Evolutionary conservation across 2,329 filamentous ascomycete species (phyloP).

Genomic region (Whalleya microplaca): DNA sequence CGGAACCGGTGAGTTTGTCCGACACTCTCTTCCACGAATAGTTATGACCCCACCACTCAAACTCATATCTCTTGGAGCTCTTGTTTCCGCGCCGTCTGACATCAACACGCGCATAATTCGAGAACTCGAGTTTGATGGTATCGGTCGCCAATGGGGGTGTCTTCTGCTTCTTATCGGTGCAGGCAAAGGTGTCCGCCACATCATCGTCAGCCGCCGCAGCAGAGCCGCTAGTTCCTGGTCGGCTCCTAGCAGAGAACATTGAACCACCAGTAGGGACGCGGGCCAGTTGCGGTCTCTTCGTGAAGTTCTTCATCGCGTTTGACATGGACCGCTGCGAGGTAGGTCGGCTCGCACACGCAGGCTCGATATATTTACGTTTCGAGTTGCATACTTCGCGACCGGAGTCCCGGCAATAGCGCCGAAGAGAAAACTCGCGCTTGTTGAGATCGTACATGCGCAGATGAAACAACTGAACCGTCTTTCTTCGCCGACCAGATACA

Average conservation of each 20-base stretch:
- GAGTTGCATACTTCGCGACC: constrained; percentile 91
- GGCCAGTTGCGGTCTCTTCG: constrained; percentile 40
- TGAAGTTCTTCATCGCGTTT: constrained; percentile 52
- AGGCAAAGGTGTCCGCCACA: constrained; percentile 31
- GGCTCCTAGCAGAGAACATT: constrained; percentile 34
- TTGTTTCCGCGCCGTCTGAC: constrained; percentile 71
- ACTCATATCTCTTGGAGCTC: constrained; percentile 78
- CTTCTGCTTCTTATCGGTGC: constrained; percentile 36
- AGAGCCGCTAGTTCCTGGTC: constrained; percentile 44
- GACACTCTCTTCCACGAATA: constrained; percentile 83
- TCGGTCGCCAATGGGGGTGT: constrained; percentile 64
- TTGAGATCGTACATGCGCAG: constrained; percentile 91
- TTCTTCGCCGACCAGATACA: constrained; percentile 65
- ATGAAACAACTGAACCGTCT: constrained; percentile 82
- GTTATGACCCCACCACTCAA: constrained; percentile 87
- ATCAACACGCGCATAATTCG: constrained; percentile 93
- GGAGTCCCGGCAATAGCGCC: constrained; percentile 89
- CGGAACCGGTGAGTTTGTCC: constrained; percentile 68
- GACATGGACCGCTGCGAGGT: constrained; percentile 52
- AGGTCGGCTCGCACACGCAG: constrained; percentile 43
- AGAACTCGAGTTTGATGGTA: constrained; percentile 88
- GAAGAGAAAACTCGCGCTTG: constrained; percentile 84
- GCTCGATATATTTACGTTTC: constrained; percentile 68
- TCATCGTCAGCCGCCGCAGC: constrained; percentile 36
- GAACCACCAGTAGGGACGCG: constrained; percentile 42